Conservation (phyloP, 1,284 basidiomycete genomes). For the Pulveroboletus sp. region DNA sequence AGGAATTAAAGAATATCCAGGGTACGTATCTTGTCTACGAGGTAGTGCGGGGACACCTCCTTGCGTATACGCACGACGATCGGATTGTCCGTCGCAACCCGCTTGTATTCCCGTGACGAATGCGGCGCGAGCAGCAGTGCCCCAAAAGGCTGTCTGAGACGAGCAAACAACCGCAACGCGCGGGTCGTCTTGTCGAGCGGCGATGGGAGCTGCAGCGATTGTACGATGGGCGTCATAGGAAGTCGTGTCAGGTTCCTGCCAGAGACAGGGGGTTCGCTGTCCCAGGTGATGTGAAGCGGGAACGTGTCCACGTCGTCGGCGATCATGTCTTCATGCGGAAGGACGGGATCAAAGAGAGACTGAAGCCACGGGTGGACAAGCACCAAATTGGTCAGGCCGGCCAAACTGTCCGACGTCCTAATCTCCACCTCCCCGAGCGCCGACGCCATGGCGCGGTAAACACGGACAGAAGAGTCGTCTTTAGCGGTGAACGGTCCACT, state of each 20-base stretch:
- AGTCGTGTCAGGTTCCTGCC: background rate
- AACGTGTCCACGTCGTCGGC: conserved; percentile 8
- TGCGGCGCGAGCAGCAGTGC: conserved; percentile 19
- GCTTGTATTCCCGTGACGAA: conserved; percentile 16
- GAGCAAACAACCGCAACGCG: conserved; percentile 20
- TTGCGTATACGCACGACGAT: conserved; percentile 18
- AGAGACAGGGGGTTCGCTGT: background rate
- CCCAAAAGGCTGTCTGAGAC: conserved; percentile 24
- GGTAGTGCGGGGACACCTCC: conserved; percentile 10
- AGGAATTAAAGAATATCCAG: conserved; percentile 21
- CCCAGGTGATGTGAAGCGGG: background rate
- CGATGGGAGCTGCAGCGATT: conserved; percentile 9
- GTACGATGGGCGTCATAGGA: background rate
- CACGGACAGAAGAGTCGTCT: background rate
- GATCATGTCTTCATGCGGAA: conserved; percentile 26
- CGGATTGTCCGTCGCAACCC: conserved; percentile 21
- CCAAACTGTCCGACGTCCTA: conserved; percentile 14
- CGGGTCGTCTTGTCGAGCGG: conserved; percentile 23
- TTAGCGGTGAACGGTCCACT: background rate
- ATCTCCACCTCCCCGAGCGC: conserved; percentile 6
- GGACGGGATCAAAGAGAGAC: conserved; percentile 18
- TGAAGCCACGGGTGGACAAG: conserved; percentile 28
- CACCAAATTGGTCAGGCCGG: conserved; percentile 14
- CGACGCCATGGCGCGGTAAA: conserved; percentile 16
- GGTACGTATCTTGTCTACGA: conserved; percentile 20